A percentile compares a stretch with the other conserved stretches of the same genome.
These are phyloP conservation scores for Pichia nanzhaoensis DNA, from an alignment of 805 yeast genomes.

Conservation along the genomic window DNA sequence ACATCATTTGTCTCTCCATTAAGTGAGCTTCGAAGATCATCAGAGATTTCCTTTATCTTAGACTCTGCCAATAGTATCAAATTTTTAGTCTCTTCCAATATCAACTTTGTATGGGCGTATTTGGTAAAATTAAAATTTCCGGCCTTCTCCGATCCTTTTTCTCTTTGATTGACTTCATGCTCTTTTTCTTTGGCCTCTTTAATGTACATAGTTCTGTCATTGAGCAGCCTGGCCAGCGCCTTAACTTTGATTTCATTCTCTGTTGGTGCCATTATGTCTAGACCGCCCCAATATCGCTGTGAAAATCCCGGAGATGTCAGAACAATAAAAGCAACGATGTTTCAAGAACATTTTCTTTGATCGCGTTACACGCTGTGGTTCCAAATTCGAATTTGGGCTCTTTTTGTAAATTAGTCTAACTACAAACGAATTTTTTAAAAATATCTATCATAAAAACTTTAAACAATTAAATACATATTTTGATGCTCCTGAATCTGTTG, in stretches of 20 bases:
- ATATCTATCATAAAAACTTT: not conserved
- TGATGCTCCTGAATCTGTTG: no score
- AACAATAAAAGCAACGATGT: no score
- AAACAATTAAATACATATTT: not conserved
- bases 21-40: constrained; percentile 1
- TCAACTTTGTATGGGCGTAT: constrained; percentile 13
- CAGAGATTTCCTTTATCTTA: constrained; percentile 6
- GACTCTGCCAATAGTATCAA: constrained; percentile 15
- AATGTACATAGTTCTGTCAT: constrained; percentile 57
- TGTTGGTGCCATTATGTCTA: constrained; percentile 49
- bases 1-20: not conserved
- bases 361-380: no score
- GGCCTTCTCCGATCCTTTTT: not conserved
- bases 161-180: constrained; percentile 5
- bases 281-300: no score
- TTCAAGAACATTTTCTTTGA: no score
- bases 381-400: no score
- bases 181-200: constrained; percentile 40
- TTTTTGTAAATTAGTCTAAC: no score
- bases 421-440: not conserved
- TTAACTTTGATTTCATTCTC: constrained; percentile 62
- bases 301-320: no score
- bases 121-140: not conserved
- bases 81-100: constrained; percentile 18
- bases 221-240: constrained; percentile 61